These are phyloP conservation scores for Sphagnurus paluster DNA, from an alignment of 1,284 basidiomycete genomes.

Conservation along the genomic window DNA sequence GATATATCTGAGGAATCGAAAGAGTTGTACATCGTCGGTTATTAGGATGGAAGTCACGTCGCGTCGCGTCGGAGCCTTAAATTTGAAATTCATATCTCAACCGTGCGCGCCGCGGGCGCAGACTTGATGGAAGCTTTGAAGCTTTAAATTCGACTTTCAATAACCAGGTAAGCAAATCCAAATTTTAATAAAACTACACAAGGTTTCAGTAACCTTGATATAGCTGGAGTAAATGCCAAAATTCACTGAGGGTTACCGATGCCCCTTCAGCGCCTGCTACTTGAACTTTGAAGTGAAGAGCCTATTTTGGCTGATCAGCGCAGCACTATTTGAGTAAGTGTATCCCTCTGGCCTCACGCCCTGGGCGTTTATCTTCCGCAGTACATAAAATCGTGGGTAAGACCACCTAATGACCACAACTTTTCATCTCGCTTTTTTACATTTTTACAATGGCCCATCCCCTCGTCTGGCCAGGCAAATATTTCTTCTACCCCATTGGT, in stretches of 20 bases:
- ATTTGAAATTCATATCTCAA: neutral
- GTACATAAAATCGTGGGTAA: neutral
- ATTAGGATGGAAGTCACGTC: neutral
- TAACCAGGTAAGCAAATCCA: no score
- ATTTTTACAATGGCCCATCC: no score
- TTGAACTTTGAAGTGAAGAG: no score
- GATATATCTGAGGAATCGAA: conserved; percentile 31
- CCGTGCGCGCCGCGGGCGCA: neutral
- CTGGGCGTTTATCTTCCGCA: neutral
- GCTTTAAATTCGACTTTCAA: no score
- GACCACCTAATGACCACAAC: neutral
- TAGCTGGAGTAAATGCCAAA: no score
- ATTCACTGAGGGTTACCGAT: no score
- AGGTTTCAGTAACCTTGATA: no score
- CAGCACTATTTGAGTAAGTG: neutral
- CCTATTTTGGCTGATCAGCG: neutral
- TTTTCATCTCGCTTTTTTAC: neutral
- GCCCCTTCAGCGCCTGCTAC: neutral
- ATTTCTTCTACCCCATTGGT: conserved; percentile 59
- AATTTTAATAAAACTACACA: no score
- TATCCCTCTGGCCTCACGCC: neutral
- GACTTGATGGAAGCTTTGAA: no score
- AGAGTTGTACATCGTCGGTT: conserved; percentile 13
- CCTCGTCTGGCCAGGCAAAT: no score
- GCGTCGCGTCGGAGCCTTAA: neutral